These are phyloP conservation scores for Phoenix dactylifera DNA, from an alignment of 176 grass and related monocot species.

Conservation along the genomic window DNA sequence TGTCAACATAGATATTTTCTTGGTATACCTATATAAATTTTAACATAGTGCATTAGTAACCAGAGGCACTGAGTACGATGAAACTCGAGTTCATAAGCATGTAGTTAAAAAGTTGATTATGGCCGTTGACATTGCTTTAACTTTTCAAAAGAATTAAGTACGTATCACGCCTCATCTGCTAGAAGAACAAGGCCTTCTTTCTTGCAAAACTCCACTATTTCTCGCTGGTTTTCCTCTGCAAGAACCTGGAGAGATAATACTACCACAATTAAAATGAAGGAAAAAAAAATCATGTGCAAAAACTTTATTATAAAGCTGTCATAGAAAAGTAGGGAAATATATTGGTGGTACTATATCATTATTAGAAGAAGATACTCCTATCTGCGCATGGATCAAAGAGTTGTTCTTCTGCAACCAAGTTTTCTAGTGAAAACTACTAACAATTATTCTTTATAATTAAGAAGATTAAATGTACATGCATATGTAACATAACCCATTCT, in stretches of 20 bases:
- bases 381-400: too few relatives aligned
- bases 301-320: neutral
- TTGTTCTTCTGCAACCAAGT: too few relatives aligned
- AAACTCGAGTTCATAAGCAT: conserved; percentile 1
- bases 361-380: too few relatives aligned
- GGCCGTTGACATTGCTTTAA: too few relatives aligned
- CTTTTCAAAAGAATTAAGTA: conserved; percentile 5
- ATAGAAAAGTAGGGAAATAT: neutral
- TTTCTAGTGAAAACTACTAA: too few relatives aligned
- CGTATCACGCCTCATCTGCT: conserved; percentile 55
- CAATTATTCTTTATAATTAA: too few relatives aligned
- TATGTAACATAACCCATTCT: too few relatives aligned
- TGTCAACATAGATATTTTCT: conserved; percentile 93
- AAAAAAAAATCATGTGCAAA: neutral
- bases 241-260: conserved; percentile 44
- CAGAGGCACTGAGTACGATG: conserved; percentile 3
- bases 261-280: conserved; percentile 1
- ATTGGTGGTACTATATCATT: too few relatives aligned
- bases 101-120: neutral
- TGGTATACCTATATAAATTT: conserved; percentile 60
- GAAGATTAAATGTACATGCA: too few relatives aligned
- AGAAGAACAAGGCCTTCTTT: conserved; percentile 93
- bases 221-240: conserved; percentile 73
- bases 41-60: conserved; percentile 4
- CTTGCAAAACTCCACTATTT: conserved; percentile 94